Base-by-base conservation (phyloP, 1,284 basidiomycete genomes). In the Taiwanofungus camphoratus region DNA sequence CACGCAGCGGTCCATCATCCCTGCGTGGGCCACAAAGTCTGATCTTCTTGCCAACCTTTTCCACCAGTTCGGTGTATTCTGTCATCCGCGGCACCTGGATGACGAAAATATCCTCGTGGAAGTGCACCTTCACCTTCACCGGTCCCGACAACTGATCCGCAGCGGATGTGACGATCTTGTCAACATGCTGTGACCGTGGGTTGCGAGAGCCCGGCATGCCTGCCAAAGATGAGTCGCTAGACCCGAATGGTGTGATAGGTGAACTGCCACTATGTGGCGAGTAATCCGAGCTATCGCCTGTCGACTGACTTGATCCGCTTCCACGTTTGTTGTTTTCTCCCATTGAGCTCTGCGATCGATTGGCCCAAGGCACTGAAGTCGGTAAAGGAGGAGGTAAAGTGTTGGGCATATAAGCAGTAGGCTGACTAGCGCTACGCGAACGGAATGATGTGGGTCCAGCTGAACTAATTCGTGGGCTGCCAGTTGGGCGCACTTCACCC, bases 41-140 rank as follows among this genome's bases (percentile, higher is more conserved):
- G 53, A 97, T 90, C 76, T 98, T 98, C 68, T 86, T 85, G 22
- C 87, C 82, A 3, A 98, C 91, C 62, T 87, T 88, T 58, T 93
- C 87, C 46, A 93, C 82, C 36, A 99, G 72, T 27, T 92, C 87
- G 44, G 69, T 70, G 62, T 86, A 95, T 56, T 87, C 77, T 16
- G 87, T 88, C 45, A 72, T 66, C 30, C 83, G 73, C 27, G 90
- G 76, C 9, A 95, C 88, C 61, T 92, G 89, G 48, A 98, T 89
- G 49, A 93, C 85, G 61, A 94, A 96, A 41, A 92, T 83, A 60
- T 96, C 93, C 54, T 92, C 84, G 55, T 86, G 79, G 69, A 84
- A 92, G 63, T 86, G 82, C 42, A 95, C 88, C 64, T 92, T 92
- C 57, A 93, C 82, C 62, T 90, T 87, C 30, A 92, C 82, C 19